A percentile compares a stretch with the other conserved stretches of the same genome.
phyloP scores from a whole-genome alignment of 306 rosid genomes.

The Hippophae rhamnoides region DNA sequence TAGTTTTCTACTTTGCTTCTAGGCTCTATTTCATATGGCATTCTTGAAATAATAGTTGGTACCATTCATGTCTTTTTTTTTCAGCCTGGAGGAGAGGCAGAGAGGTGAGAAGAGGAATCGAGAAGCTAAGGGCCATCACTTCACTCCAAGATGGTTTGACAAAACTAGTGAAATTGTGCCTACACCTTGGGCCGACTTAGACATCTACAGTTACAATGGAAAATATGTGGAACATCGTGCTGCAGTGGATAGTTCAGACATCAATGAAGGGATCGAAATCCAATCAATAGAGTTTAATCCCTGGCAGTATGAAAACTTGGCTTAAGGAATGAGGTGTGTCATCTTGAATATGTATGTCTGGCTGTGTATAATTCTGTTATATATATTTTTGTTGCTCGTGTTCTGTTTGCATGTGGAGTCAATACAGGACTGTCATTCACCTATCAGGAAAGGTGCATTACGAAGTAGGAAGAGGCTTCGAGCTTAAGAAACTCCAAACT shows the following conservation, averaged over 20 bases:
- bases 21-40: not conserved
- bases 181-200: slow-evolving; percentile 95
- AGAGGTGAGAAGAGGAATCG: slow-evolving; percentile 77
- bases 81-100: slow-evolving; percentile 88
- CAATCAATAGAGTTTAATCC: slow-evolving; percentile 65
- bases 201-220: slow-evolving; percentile 68
- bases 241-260: slow-evolving; percentile 35
- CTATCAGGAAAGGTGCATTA: too few relatives aligned
- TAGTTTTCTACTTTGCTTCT: not conserved
- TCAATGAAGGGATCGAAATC: slow-evolving; percentile 28
- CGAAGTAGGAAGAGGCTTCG: too few relatives aligned
- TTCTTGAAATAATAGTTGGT: too few relatives aligned
- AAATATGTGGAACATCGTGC: slow-evolving; percentile 55
- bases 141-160: slow-evolving; percentile 74
- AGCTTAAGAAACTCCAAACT: too few relatives aligned
- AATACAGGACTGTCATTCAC: too few relatives aligned
- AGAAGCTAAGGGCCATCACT: slow-evolving; percentile 46
- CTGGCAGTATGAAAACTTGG: slow-evolving; percentile 63
- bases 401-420: too few relatives aligned
- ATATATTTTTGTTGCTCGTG: too few relatives aligned
- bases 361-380: too few relatives aligned
- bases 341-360: too few relatives aligned
- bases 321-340: slow-evolving; percentile 31
- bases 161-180: slow-evolving; percentile 60
- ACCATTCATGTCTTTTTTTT: not conserved